A percentile compares a stretch with the other conserved stretches of the same genome.
These are phyloP conservation scores for Passalora sequoiae DNA, from an alignment of 2,329 filamentous ascomycete genomes.

Conservation along the genomic window DNA sequence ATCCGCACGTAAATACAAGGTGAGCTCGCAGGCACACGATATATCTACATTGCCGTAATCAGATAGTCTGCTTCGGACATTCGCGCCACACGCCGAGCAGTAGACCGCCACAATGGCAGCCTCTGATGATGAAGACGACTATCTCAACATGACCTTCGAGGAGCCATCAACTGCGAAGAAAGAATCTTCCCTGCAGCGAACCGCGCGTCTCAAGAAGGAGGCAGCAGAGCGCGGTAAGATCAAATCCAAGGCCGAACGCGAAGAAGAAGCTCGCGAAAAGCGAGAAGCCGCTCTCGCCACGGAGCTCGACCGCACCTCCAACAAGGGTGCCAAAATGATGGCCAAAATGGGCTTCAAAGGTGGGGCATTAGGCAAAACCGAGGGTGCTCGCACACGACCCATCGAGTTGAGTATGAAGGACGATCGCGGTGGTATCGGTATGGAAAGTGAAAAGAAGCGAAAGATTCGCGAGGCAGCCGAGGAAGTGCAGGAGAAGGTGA, in stretches of 20 bases:
- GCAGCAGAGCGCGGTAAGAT: conserved; percentile 57
- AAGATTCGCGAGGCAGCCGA: conserved; percentile 57
- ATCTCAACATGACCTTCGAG: conserved; percentile 91
- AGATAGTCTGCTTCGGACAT: too few relatives aligned
- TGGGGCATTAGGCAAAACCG: conserved; percentile 63
- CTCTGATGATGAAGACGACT: conserved; percentile 77
- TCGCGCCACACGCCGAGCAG: too few relatives aligned
- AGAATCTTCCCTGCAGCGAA: conserved; percentile 60
- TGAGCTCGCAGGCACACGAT: too few relatives aligned
- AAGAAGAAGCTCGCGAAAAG: conserved; percentile 64
- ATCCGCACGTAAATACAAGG: too few relatives aligned
- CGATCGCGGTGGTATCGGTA: conserved; percentile 73
- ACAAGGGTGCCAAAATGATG: conserved; percentile 95
- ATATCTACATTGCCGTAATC: too few relatives aligned
- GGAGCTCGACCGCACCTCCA: conserved; percentile 43
- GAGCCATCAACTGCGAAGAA: conserved; percentile 49
- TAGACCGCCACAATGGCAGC: conserved; percentile 19
- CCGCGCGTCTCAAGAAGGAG: conserved; percentile 50
- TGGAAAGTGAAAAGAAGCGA: conserved; percentile 77
- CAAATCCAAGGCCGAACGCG: conserved; percentile 78
- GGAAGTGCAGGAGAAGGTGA: conserved; percentile 45
- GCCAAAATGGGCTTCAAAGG: conserved; percentile 87
- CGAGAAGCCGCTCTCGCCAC: conserved; percentile 73
- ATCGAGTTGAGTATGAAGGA: conserved; percentile 72
- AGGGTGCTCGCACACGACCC: conserved; percentile 59